phyloP scores from a whole-genome alignment of 352 stramenopile species.

The Phytopythium vexans region DNA sequence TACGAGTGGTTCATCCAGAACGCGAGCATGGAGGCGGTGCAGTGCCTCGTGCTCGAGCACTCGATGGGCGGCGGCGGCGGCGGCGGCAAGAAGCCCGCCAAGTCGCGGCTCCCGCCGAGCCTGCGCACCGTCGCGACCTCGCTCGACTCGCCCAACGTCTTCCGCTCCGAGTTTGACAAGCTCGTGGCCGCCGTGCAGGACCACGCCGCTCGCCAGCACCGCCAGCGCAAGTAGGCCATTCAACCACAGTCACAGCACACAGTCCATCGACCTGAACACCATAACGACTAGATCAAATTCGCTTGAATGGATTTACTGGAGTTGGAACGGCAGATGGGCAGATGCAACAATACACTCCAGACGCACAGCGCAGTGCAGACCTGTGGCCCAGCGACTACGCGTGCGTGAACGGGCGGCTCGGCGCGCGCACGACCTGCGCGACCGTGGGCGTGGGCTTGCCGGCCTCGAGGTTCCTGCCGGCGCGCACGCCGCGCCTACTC shows the following conservation, averaged over 20 bases:
- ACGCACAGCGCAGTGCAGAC: too few relatives aligned
- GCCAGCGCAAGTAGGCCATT: constrained; percentile 14
- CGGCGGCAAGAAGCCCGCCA: constrained; percentile 29
- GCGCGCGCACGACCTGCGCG: constrained; percentile 17
- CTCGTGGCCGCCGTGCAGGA: constrained; percentile 45
- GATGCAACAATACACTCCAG: too few relatives aligned
- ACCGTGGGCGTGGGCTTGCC: constrained; percentile 8
- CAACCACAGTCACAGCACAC: too few relatives aligned
- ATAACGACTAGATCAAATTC: too few relatives aligned
- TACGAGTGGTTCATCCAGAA: constrained; percentile 90
- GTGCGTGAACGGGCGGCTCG: constrained; percentile 31
- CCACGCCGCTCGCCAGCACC: constrained; percentile 7
- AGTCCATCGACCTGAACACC: too few relatives aligned
- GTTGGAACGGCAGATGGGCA: too few relatives aligned
- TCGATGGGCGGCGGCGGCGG: constrained; percentile 22
- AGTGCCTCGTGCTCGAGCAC: constrained; percentile 83
- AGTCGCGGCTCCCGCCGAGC: constrained; percentile 39
- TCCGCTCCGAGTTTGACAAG: constrained; percentile 69
- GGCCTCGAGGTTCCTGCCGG: constrained; percentile 16
- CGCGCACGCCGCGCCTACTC: constrained; percentile 14
- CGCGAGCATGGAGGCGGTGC: constrained; percentile 43
- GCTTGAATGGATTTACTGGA: too few relatives aligned
- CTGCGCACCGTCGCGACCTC: constrained; percentile 46
- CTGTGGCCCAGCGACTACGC: too few relatives aligned
- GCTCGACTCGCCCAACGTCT: constrained; percentile 61